Percentiles rank a stretch among this genome's conserved stretches.
phyloP scores from a whole-genome alignment of 108 stramenopile species.

The Aurantiochytrium sp. region DNA sequence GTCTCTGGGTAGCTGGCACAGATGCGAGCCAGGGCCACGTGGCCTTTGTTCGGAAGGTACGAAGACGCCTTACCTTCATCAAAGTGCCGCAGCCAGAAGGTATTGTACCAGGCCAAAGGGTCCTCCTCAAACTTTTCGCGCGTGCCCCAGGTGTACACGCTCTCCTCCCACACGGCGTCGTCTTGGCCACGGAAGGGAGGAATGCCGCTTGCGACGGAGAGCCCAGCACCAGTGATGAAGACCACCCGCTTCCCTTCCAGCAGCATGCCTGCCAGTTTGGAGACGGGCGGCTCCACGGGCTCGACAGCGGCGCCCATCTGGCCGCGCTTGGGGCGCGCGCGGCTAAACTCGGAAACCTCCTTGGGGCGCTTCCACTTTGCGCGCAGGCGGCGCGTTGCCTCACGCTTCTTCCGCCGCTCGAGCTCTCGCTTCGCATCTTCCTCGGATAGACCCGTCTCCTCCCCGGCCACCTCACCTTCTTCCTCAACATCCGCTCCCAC shows the following conservation, averaged over 20 bases:
- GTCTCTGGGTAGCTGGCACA: background rate
- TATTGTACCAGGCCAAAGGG: slow-evolving; percentile 21
- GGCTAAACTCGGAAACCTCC: background rate
- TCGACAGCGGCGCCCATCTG: background rate
- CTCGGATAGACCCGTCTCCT: too few relatives aligned
- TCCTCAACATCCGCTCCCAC: too few relatives aligned
- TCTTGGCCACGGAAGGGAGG: background rate
- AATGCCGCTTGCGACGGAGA: background rate
- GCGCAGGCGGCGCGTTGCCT: background rate
- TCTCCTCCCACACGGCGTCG: slow-evolving; percentile 28
- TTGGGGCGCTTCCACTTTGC: background rate
- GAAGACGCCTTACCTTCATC: background rate
- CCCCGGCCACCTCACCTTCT: too few relatives aligned
- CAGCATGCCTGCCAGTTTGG: background rate
- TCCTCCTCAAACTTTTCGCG: background rate
- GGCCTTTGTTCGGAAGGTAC: background rate
- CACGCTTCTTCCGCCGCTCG: slow-evolving; percentile 15
- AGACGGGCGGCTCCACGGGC: background rate
- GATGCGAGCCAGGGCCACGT: background rate
- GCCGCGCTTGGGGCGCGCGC: background rate
- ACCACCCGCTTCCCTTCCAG: background rate
- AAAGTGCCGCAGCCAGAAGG: slow-evolving; percentile 26
- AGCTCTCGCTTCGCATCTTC: too few relatives aligned
- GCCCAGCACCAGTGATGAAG: slow-evolving; percentile 6
- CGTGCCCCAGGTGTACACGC: background rate